phyloP scores from a whole-genome alignment of 2,329 filamentous ascomycete genomes.

The Exophiala aquamarina region DNA sequence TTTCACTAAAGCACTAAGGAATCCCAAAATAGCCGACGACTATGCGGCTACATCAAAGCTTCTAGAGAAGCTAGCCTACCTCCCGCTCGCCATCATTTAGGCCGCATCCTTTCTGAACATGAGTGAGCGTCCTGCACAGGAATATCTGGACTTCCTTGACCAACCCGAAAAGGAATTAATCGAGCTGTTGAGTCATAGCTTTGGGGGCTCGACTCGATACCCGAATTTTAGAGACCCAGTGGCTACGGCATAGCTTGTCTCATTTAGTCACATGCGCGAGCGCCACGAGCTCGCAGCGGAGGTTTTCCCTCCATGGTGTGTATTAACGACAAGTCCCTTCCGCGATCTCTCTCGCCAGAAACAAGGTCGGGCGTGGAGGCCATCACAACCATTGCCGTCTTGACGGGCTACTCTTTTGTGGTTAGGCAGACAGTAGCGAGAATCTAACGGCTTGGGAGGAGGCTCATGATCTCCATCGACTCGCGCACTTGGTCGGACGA shows the following conservation, averaged over 20 bases:
- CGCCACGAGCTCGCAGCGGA: conserved; percentile 34
- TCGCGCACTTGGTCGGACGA: conserved; percentile 36
- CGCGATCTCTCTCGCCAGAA: conserved; percentile 33
- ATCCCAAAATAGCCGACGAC: conserved; percentile 16
- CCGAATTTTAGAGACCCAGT: conserved; percentile 34
- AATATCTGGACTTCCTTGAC: conserved; percentile 26
- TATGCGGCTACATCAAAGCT: conserved; percentile 6
- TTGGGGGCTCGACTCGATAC: conserved; percentile 35
- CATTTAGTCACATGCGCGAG: conserved; percentile 36
- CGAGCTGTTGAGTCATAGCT: conserved; percentile 34
- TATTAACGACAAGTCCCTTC: conserved; percentile 33
- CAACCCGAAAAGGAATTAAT: conserved; percentile 29
- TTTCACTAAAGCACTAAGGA: conserved; percentile 24
- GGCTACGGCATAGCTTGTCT: conserved; percentile 39
- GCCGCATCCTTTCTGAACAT: conserved; percentile 27
- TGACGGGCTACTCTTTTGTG: conserved; percentile 37
- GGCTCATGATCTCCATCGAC: conserved; percentile 32
- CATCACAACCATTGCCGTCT: conserved; percentile 33
- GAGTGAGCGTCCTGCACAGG: conserved; percentile 11
- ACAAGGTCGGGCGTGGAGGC: conserved; percentile 22
- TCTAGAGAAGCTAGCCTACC: conserved; percentile 24
- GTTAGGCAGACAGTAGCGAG: conserved; percentile 8
- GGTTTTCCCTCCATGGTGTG: conserved; percentile 39
- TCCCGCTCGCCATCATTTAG: conserved; percentile 31
- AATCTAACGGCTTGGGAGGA: not conserved